Base-by-base conservation (phyloP, 768 basidiomycete species). In the Scleroderma bovista region DNA sequence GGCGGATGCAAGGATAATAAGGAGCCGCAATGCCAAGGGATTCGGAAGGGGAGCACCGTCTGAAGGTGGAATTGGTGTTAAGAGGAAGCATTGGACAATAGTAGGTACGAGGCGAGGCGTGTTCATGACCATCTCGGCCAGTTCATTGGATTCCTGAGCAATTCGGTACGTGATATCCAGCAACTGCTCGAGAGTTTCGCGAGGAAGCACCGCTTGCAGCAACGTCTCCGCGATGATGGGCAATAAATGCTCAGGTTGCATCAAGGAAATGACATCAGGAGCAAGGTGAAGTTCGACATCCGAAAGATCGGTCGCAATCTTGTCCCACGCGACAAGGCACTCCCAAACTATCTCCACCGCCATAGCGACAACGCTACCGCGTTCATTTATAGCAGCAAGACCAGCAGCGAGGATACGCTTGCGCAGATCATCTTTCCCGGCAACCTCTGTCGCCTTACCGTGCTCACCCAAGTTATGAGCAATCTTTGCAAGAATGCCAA, bases 321-420 rank as follows among this genome's bases (percentile, higher is more conserved):
- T 53, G 51, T 83, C 74, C 83, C 84, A 88, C n/a, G 71, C 76
- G 1, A 85, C 86, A 22, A 87, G 61, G 47, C 82, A 84, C 51
- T 80, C 79, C 86, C 88, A 90, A 19, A 86, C 66, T 3, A 88
- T 74, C 51, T 88, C 85, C 8, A 88, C 73, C 0, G 86, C 88
- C 11, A 73, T 74, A 3, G 76, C 76, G 7, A 84, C 86, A 10
- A 88, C 73, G 51, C 77, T 79, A 3, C 86, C 88, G 17, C 75
- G 73, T 59, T 86, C 84, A 8, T 65, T 65, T 58, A 90, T 67
- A 0, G 85, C 85, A 51, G 83, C 81, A 11, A 84, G 69, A 1
- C 83, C 87, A 20, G 81, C 77, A 12, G 80, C 81, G 10, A 91
- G 62, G 11, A 87, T 80, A 17, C 82, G 77, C 51, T 75, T 81